Conservation (phyloP, 306 rosid genomes). For the Spatholobus suberectus region DNA sequence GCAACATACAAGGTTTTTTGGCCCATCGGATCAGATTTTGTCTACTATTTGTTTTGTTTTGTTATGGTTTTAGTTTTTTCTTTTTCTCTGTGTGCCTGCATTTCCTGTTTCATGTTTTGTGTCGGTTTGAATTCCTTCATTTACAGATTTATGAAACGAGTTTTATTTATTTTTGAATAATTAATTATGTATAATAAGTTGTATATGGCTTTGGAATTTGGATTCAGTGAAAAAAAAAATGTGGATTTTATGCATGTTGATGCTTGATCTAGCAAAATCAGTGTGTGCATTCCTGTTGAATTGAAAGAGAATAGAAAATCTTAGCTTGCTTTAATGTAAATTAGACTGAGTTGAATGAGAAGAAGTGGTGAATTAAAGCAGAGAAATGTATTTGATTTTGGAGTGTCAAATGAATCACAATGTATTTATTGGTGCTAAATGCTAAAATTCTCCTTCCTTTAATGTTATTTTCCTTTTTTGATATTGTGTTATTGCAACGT, state of each 20-base stretch:
- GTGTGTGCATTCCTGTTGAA: neutral
- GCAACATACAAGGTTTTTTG: no score
- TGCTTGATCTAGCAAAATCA: constrained; percentile 8
- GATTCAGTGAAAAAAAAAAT: neutral
- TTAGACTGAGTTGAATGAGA: neutral
- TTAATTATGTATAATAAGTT: neutral
- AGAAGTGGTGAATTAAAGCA: neutral
- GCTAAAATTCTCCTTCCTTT: neutral
- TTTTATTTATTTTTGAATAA: neutral
- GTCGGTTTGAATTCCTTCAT: constrained; percentile 17
- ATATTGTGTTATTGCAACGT: no score
- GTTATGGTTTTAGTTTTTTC: neutral
- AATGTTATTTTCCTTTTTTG: constrained; percentile 4
- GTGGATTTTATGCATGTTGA: neutral
- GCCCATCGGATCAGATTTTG: constrained; percentile 30
- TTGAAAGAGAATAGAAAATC: neutral
- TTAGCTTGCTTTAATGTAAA: neutral
- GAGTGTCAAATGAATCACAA: neutral
- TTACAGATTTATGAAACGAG: neutral
- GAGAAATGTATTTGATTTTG: neutral
- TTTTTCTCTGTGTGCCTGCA: neutral
- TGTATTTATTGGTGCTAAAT: neutral
- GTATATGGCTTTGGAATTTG: neutral
- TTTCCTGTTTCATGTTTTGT: constrained; percentile 25
- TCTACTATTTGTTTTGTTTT: constrained; percentile 20